Evolutionary conservation across 495 filamentous ascomycete species (phyloP).

Genomic region (Aspergillus sclerotioniger): DNA sequence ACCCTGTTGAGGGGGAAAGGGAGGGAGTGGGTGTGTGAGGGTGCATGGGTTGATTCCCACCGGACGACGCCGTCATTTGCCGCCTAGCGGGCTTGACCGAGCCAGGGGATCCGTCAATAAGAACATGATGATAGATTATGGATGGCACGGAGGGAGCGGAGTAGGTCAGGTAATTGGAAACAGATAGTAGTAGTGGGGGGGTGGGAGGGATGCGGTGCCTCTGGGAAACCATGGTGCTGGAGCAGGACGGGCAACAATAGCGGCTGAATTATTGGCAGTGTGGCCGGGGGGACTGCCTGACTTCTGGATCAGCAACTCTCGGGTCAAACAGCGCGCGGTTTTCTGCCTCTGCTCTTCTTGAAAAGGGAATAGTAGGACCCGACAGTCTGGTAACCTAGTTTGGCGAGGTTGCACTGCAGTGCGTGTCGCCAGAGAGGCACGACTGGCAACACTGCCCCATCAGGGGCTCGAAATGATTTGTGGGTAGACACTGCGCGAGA

Average conservation of each 20-base stretch:
- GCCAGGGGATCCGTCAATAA: conserved; percentile 1
- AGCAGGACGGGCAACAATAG: conserved; percentile 7
- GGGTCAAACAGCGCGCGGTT: conserved; percentile 10
- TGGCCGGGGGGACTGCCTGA: conserved; percentile 11
- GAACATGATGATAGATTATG: neutral
- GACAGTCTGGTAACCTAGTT: conserved; percentile 35
- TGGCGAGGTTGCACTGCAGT: conserved; percentile 35
- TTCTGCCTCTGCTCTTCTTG: conserved; percentile 7
- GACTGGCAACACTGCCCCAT: conserved; percentile 26
- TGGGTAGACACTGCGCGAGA: neutral
- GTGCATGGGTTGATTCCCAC: conserved; percentile 17
- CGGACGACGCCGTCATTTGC: conserved; percentile 16
- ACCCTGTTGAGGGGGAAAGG: neutral
- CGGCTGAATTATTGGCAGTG: conserved; percentile 10
- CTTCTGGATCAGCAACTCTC: conserved; percentile 19
- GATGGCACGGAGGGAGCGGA: neutral
- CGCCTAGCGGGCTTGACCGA: conserved; percentile 15
- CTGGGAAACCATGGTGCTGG: neutral
- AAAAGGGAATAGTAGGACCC: conserved; percentile 32
- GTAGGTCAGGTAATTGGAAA: neutral
- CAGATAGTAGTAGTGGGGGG: conserved; percentile 3
- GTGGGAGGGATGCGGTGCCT: conserved; percentile 9
- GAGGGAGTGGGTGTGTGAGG: neutral
- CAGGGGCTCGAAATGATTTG: neutral
- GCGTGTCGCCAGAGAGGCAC: conserved; percentile 29